Evolutionary conservation across 495 filamentous ascomycete genomes (phyloP), one percentile per base, ranked within the genome.

Genomic region (Penicillium cataractarum): DNA sequence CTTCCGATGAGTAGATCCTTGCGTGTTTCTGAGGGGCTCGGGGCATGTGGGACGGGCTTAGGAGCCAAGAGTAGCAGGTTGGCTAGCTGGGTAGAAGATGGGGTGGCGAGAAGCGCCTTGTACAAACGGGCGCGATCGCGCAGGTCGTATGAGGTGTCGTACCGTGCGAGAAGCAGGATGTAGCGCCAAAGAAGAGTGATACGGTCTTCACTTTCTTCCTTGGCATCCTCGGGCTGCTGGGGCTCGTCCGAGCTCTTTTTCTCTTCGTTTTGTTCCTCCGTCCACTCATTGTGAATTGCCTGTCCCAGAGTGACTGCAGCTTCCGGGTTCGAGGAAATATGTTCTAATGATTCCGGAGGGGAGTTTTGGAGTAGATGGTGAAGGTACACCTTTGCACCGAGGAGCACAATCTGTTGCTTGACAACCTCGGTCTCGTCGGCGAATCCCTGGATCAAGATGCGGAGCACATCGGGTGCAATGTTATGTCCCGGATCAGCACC

Each of bases 301-400:
- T 73, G 54, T 21, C 72, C 64, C 4, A 54, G 50, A 7, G 63
- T 68, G 19, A 60, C 46, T 10, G 68, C n/a, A 7, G 29, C 44
- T 15, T 65, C 55, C 0, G 60, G 40, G 1, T 51, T n/a, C 48
- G 60, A 26, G 53, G 56, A n/a, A 6, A 39, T 0, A 24, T 51
- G 46, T 24, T 66, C 61, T 17, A 65, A 46, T 50, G 69, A 46
- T 46, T 77, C 70, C 32, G 74, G 60, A 2, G 71, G 71, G 27
- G 84, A 81, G 62, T 93, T 94, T 39, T 72, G 72, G 17, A 82
- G 40, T 21, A 97, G 77, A 70, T 96, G 83, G 68, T 97, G 91
- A 4, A 97, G 83, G 71, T 98, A 97, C 6, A 97, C 92, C 64
- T 97, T 97, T 12, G 96, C 94, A 15, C 91, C 95, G 4, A 99